Evolutionary conservation across 163 green algal species (phyloP).

Genomic region (Chlamydomonas reinhardtii): DNA sequence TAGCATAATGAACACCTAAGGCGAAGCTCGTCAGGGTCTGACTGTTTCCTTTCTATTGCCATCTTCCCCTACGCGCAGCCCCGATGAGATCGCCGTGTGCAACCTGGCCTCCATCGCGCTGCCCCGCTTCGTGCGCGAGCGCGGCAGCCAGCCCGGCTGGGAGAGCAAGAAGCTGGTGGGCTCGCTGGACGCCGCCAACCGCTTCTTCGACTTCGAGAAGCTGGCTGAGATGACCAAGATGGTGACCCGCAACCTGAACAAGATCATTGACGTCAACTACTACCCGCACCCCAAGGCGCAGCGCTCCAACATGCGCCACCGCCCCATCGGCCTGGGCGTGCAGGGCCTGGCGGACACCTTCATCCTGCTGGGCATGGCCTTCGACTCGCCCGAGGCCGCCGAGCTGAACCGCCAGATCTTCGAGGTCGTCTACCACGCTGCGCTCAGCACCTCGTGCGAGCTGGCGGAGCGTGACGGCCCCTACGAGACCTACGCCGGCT

Average conservation of each 20-base stretch:
- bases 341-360: slow-evolving; percentile 98
- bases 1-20: too few species aligned
- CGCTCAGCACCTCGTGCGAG: slow-evolving; percentile 85
- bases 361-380: slow-evolving; percentile 97
- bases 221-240: slow-evolving; percentile 86
- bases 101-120: slow-evolving; percentile 99
- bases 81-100: slow-evolving; percentile 98
- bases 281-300: slow-evolving; percentile 95
- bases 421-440: slow-evolving; percentile 97
- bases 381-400: slow-evolving; percentile 92
- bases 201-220: slow-evolving; percentile 97
- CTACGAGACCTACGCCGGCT: slow-evolving; percentile 96
- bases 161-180: slow-evolving; percentile 83
- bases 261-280: slow-evolving; percentile 99
- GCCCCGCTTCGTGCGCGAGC: slow-evolving; percentile 81
- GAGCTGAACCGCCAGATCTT: slow-evolving; percentile 99
- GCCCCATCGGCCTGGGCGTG: slow-evolving; percentile 98
- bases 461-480: slow-evolving; percentile 89
- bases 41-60: too few species aligned
- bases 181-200: slow-evolving; percentile 75
- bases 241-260: slow-evolving; percentile 87
- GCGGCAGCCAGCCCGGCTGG: slow-evolving; percentile 58
- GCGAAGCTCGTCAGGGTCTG: too few species aligned
- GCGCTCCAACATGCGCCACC: slow-evolving; percentile 95
- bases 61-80: neutral